Evolutionary conservation across 345 rosid species (phyloP), one percentile per base, ranked within the genome.

Genomic region (Gossypium stocksii): DNA sequence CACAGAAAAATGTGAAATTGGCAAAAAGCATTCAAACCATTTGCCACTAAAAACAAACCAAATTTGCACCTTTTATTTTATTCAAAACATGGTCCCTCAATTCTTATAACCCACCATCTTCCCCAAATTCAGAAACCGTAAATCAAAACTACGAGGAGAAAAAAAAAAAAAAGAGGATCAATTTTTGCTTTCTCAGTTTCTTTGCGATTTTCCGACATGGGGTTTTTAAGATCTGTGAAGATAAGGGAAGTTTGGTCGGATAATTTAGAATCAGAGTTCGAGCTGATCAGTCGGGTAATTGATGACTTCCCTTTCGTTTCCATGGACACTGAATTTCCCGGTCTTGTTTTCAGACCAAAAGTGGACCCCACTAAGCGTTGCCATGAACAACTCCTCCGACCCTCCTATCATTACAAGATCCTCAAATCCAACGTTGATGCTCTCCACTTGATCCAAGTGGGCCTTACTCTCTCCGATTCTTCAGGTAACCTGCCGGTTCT

Each of bases 261-360:
- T 56, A 94, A 94, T 77, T 81, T 94, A 43, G 94, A 88, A 72
- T 72, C 84, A 0, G 97, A 94, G 74, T 89, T 94, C 66, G 78
- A 78, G 20, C 27, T 92, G 68, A 92, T 92, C 75, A 74, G 87
- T 10, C 77, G 85, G 23, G 44, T 82, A 25, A 77, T 92, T 58
- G 94, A 92, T 60, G 68, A 54, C 1, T 89, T 75, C 80, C 93
- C 97, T 5, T 81, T 88, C 46, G 78, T 90, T 19, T 87, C 97
- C 5, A 92, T 94, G 97, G 97, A 94, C 75, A 94, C 98, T 0
- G 97, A 94, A 76, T 94, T 94, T 52, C 97, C 97, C 19, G 97
- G 98, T 22, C 29, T 94, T 29, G 85, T 94, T 9, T 81, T 82
- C 67, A 84, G 84, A 1, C 80, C 81, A 0, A 46, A 67, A 23